Percentiles rank a stretch among this genome's conserved stretches.
These are phyloP conservation scores for Cytospora chrysosperma DNA, from an alignment of 2,329 filamentous ascomycete species.

Conservation along the genomic window DNA sequence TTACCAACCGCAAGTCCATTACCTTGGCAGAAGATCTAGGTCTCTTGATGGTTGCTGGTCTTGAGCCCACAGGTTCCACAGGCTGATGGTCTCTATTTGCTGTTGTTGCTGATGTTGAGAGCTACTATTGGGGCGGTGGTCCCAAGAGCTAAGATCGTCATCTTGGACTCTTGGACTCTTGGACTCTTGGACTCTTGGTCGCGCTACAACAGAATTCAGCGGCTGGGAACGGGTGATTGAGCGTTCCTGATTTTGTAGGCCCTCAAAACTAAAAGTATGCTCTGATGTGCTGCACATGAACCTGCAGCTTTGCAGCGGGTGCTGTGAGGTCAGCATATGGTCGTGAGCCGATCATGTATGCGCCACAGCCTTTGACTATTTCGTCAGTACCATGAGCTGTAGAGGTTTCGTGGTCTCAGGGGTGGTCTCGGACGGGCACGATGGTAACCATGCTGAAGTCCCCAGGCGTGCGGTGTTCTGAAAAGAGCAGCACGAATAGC, in stretches of 20 bases:
- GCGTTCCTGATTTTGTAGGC: background rate
- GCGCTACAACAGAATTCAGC: background rate
- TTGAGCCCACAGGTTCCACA: background rate
- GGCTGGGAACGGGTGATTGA: background rate
- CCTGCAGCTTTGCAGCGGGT: background rate
- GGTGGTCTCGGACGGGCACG: no score
- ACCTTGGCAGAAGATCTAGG: background rate
- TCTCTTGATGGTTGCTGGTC: background rate
- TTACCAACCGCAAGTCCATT: background rate
- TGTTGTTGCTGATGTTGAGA: background rate
- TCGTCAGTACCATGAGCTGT: background rate
- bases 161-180: background rate
- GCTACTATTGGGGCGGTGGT: background rate
- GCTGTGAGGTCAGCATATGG: background rate
- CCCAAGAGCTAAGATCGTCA: background rate
- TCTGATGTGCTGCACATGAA: background rate
- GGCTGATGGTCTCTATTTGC: background rate
- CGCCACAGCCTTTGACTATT: background rate
- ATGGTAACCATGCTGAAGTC: background rate
- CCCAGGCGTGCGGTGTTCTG: no score
- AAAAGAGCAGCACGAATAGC: no score
- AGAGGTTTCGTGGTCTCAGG: background rate
- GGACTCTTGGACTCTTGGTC: no score
- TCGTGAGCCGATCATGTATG: background rate
- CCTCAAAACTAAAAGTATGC: background rate